Conservation (phyloP, 2,329 filamentous ascomycete species). For the Paecilomyces sp. region DNA sequence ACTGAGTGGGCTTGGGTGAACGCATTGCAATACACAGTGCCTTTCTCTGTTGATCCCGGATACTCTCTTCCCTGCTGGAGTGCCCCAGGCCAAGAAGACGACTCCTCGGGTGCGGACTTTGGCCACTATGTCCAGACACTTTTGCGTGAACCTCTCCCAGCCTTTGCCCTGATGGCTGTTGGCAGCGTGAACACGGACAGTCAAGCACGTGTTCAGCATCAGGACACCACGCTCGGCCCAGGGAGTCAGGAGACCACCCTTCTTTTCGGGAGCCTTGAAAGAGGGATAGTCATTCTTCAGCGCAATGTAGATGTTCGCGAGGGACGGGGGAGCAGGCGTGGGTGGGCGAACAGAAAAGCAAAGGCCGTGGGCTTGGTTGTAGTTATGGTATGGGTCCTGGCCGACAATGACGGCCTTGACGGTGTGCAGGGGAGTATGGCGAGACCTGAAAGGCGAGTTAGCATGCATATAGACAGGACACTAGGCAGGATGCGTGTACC, state of each 20-base stretch:
- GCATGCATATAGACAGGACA: constrained; percentile 1
- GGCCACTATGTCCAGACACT: constrained; percentile 79
- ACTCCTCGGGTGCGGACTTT: constrained; percentile 71
- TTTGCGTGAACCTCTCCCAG: constrained; percentile 91
- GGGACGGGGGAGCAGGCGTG: constrained; percentile 77
- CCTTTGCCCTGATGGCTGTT: constrained; percentile 80
- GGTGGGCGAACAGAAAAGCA: constrained; percentile 92
- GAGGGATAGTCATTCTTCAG: constrained; percentile 81
- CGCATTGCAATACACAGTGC: constrained; percentile 77
- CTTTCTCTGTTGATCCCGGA: constrained; percentile 62
- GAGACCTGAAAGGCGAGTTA: constrained; percentile 61
- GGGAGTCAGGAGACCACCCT: constrained; percentile 74
- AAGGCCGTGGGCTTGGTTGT: constrained; percentile 91
- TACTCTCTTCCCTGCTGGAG: constrained; percentile 73
- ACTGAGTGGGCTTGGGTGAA: constrained; percentile 90
- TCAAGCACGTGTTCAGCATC: constrained; percentile 89
- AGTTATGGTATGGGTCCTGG: constrained; percentile 95
- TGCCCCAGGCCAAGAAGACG: constrained; percentile 93
- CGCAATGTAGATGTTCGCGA: constrained; percentile 87
- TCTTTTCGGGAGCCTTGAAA: constrained; percentile 68
- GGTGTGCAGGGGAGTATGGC: constrained; percentile 77
- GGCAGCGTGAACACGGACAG: constrained; percentile 80
- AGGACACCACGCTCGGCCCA: constrained; percentile 94
- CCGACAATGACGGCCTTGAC: constrained; percentile 92
- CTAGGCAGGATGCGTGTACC: constrained; percentile 48